A percentile compares a stretch with the other conserved stretches of the same genome.
Conservation (phyloP, 331 rosid species). For the Pyracantha coccinea region DNA sequence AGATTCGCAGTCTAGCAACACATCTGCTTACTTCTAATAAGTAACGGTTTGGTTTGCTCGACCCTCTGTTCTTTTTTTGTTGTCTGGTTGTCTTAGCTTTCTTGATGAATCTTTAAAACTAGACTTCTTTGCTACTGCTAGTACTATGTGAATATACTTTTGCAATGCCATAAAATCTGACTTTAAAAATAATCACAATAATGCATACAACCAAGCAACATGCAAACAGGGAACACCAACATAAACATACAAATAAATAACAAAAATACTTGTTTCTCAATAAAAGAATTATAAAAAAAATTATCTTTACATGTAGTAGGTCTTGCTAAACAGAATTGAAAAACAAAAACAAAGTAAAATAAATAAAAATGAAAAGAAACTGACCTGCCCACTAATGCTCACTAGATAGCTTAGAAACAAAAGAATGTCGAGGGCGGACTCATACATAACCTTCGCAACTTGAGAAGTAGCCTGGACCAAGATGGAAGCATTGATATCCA, state of each 20-base stretch:
- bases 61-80: background rate
- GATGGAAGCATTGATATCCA: conserved; percentile 51
- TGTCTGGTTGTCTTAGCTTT: background rate
- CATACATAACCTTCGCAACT: conserved; percentile 82
- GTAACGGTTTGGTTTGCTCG: background rate
- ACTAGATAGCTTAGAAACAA: conserved; percentile 80
- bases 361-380: conserved; percentile 9
- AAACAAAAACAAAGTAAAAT: background rate
- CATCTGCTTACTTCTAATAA: background rate
- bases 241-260: background rate
- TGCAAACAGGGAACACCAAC: background rate
- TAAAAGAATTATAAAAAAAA: background rate
- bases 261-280: background rate
- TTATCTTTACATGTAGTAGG: too few species aligned
- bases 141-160: background rate
- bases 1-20: background rate
- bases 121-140: background rate
- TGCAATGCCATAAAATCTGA: background rate
- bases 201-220: background rate
- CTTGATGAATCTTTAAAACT: too few species aligned
- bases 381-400: conserved; percentile 77
- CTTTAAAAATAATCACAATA: background rate
- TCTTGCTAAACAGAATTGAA: background rate
- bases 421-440: conserved; percentile 75
- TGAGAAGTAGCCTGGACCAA: conserved; percentile 83